phyloP scores from a whole-genome alignment of 352 stramenopile species.

The Thalassiosira livingstoniorum region DNA sequence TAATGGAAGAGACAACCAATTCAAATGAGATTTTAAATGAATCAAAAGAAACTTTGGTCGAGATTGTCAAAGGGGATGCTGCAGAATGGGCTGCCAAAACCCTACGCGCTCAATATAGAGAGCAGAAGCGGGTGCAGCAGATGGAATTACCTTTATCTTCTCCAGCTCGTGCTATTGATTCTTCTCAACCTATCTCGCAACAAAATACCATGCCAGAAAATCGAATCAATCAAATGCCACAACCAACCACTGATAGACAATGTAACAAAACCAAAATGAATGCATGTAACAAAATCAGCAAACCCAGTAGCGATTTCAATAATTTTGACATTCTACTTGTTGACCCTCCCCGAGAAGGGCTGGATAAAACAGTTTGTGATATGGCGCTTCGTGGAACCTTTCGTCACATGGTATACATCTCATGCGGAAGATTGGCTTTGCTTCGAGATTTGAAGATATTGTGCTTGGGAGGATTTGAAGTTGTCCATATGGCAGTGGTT shows the following conservation, averaged over 20 bases:
- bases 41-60: conserved; percentile 38
- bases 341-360: conserved; percentile 70
- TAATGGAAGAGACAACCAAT: neutral
- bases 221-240: conserved; percentile 3
- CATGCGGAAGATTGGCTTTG: conserved; percentile 69
- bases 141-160: too few relatives aligned
- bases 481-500: conserved; percentile 69
- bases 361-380: conserved; percentile 70
- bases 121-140: too few relatives aligned
- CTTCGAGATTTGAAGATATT: conserved; percentile 71
- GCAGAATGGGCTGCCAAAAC: conserved; percentile 61
- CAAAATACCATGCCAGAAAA: neutral
- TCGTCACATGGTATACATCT: conserved; percentile 76
- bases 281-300: too few relatives aligned
- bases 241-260: neutral
- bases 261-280: too few relatives aligned
- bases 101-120: conserved; percentile 20
- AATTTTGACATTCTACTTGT: conserved; percentile 79
- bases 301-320: too few relatives aligned
- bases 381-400: conserved; percentile 69
- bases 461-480: conserved; percentile 58
- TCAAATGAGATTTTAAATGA: neutral
- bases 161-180: too few relatives aligned
- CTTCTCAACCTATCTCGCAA: too few relatives aligned
- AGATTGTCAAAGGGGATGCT: conserved; percentile 65